Evolutionary conservation across 805 yeast species (phyloP).

Genomic region (Metschnikowia shivogae): DNA sequence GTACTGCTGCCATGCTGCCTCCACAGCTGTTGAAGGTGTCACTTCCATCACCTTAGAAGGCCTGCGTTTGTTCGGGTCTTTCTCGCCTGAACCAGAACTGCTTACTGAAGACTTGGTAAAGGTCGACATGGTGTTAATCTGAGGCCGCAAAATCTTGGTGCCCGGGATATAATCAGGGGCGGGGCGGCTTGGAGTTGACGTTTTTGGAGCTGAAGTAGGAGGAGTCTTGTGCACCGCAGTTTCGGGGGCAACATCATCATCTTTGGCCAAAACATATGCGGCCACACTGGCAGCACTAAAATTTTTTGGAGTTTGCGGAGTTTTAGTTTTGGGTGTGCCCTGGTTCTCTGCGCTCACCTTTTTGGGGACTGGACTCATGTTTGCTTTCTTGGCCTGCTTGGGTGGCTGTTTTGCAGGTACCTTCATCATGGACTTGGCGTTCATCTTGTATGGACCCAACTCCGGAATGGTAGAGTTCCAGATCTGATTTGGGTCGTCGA

Average conservation of each 20-base stretch:
- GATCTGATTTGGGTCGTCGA: constrained; percentile 58
- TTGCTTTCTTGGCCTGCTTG: constrained; percentile 3
- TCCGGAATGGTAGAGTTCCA: constrained; percentile 71
- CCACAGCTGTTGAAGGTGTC: constrained; percentile 49
- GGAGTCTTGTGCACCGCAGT: constrained; percentile 3
- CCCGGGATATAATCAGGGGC: constrained; percentile 54
- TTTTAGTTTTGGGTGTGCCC: neutral
- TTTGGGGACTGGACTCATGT: constrained; percentile 2
- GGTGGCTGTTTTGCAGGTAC: constrained; percentile 41
- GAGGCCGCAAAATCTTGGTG: constrained; percentile 54
- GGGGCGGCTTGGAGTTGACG: neutral
- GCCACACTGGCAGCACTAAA: constrained; percentile 38
- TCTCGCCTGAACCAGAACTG: constrained; percentile 14
- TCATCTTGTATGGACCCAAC: constrained; percentile 66
- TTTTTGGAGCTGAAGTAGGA: constrained; percentile 23
- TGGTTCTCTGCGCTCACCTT: constrained; percentile 3
- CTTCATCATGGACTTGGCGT: constrained; percentile 76
- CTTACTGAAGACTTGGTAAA: constrained; percentile 15
- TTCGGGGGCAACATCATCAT: constrained; percentile 5
- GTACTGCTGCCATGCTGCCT: constrained; percentile 55
- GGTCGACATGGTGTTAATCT: constrained; percentile 35
- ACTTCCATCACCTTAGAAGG: constrained; percentile 33
- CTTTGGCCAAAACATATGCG: constrained; percentile 36
- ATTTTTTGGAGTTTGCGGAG: constrained; percentile 6
- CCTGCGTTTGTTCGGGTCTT: constrained; percentile 13